Base-by-base conservation (phyloP, 306 rosid genomes). In the Gleditsia sinensis region DNA sequence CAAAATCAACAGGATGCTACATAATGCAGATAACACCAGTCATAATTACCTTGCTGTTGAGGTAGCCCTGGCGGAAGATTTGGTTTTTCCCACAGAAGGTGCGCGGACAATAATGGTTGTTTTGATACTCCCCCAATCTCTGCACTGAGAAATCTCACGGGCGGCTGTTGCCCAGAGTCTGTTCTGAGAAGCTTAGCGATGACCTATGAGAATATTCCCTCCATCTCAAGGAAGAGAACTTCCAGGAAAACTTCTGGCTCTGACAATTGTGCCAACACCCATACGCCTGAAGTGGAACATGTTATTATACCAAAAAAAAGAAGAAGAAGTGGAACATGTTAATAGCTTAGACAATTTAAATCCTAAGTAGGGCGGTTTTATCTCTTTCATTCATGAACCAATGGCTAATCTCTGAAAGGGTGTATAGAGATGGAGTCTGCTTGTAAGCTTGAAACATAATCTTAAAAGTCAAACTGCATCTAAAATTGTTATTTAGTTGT, bases 161-260 rank as follows among this genome's bases (percentile, higher is more conserved):
- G 28, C 59, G 10, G 23, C 53, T 69, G 58, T 57, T 84, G 87
- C 71, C 94, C 90, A 11, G 83, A 75, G 71, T 74, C 76, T 51
- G 72, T 74, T 13, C 75, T 85, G 54, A 81, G 81, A 72, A 85
- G 57, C 72, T 77, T 81, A 34, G 92, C 88, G 68, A 77, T 80
- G 90, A 83, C 76, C 36, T 85, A 83, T 61, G 71, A 77, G 40
- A 83, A 85, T 53, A 73, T 66, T 69, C 92, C 92, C 77, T 87
- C 92, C 25, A 89, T 87, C 55, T 75, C 85, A 58, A 83, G 90
- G 80, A 89, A 82, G 78, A 83, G 84, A 75, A 59, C 78, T 59
- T 19, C 77, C 40, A 63, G 66, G 25, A 83, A 71, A 40, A 11
- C 24, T 57, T 45, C 36, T 23, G 61, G 20, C 63, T 63, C 42